These are phyloP conservation scores for Alternaria sp. DNA, from an alignment of 2,329 filamentous ascomycete genomes.

Conservation along the genomic window DNA sequence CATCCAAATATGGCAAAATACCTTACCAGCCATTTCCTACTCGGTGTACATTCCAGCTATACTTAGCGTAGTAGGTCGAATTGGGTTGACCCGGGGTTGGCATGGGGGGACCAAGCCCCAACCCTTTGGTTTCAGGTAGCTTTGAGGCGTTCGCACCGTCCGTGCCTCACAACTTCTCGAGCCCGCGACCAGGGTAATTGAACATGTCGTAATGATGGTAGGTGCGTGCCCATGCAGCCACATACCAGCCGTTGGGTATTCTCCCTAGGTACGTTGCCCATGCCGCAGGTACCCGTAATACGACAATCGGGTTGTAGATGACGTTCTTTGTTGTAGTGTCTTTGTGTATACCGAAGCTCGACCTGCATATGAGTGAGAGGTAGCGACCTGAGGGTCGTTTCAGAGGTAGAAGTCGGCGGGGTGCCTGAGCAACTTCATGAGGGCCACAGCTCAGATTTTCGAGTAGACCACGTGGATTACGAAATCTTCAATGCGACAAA, in stretches of 20 bases:
- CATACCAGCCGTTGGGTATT: conserved; percentile 21
- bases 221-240: conserved; percentile 37
- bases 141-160: conserved; percentile 26
- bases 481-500: conserved; percentile 11
- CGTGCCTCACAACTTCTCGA: conserved; percentile 22
- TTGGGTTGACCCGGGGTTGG: conserved; percentile 24
- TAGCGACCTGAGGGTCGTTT: not conserved
- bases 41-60: conserved; percentile 44
- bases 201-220: conserved; percentile 26
- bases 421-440: not conserved
- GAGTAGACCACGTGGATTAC: not conserved
- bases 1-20: conserved; percentile 29
- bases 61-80: conserved; percentile 33
- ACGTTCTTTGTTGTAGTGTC: conserved; percentile 14
- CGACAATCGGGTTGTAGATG: conserved; percentile 14
- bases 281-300: conserved; percentile 24
- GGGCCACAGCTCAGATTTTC: not conserved
- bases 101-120: conserved; percentile 43
- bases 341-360: conserved; percentile 4
- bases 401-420: not conserved
- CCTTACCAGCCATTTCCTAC: conserved; percentile 42
- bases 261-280: conserved; percentile 20
- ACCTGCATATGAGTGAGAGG: not conserved
- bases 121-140: conserved; percentile 33
- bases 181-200: conserved; percentile 27